Percentiles rank a stretch among this genome's conserved stretches.
These are phyloP conservation scores for Skeletonema potamos DNA, from an alignment of 108 stramenopile species.

Conservation along the genomic window DNA sequence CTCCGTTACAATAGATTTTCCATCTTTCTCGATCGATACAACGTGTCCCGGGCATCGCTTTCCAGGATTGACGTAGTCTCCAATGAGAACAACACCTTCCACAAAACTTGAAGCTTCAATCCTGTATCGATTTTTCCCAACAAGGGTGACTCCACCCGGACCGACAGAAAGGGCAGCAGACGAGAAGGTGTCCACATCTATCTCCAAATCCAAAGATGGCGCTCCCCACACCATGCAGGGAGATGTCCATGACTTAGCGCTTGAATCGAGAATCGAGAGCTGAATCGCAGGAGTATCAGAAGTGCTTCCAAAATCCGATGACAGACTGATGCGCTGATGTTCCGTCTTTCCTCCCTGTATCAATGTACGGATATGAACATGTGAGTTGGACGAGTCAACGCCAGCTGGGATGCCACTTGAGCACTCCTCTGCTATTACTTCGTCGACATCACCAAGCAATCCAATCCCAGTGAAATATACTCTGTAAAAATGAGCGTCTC, in stretches of 20 bases:
- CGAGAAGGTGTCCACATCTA: slow-evolving; percentile 49
- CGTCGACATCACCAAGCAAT: slow-evolving; percentile 60
- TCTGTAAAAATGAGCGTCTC: slow-evolving; percentile 67
- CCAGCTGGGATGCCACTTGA: slow-evolving; percentile 17
- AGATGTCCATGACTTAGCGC: slow-evolving; percentile 37
- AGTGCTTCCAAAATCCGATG: slow-evolving; percentile 57
- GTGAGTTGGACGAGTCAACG: slow-evolving; percentile 43
- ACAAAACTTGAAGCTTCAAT: slow-evolving; percentile 31
- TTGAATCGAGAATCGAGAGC: slow-evolving; percentile 33
- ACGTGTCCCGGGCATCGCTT: slow-evolving; percentile 33
- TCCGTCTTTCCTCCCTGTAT: slow-evolving; percentile 72
- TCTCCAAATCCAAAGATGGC: slow-evolving; percentile 46
- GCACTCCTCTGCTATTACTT: slow-evolving; percentile 42
- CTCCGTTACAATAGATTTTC: slow-evolving; percentile 31
- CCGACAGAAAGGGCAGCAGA: slow-evolving; percentile 14
- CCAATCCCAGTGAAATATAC: slow-evolving; percentile 67
- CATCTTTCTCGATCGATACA: slow-evolving; percentile 25
- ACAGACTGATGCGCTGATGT: slow-evolving; percentile 54
- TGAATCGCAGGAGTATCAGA: slow-evolving; percentile 43
- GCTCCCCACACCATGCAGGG: slow-evolving; percentile 63
- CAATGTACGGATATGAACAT: slow-evolving; percentile 52
- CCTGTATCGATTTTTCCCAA: slow-evolving; percentile 21
- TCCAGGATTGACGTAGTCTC: slow-evolving; percentile 41
- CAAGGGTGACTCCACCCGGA: slow-evolving; percentile 1
- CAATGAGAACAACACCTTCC: slow-evolving; percentile 32